Evolutionary conservation across 306 rosid species (phyloP), one percentile per base, ranked within the genome.

Genomic region (Oemleria cerasiformis): DNA sequence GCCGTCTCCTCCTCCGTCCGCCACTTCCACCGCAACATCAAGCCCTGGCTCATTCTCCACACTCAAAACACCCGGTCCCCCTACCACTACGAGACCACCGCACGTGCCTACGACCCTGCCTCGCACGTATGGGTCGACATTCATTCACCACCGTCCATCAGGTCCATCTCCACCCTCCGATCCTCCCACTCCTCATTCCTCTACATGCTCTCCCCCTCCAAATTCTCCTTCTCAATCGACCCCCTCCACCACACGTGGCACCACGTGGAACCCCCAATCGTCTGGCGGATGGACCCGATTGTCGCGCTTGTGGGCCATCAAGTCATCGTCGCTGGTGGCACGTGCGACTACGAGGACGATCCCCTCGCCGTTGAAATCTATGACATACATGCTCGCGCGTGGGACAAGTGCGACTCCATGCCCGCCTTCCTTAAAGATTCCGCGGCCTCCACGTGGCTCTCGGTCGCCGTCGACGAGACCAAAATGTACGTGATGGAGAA

Each of bases 91-190:
- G 47, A 68, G 56, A 69, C 65, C 6, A 55, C 77, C 61, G 19
- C 85, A 3, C 86, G 82, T 59, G 96, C 92, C 0, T 92, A 86
- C 68, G 98, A 92, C 66, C 90, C 97, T 4, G 90, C 87, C 40
- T 90, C 98, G 1, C 76, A 65, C 73, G 75, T 68, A 13, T 90
- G 98, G 98, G 0, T 92, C 17, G 41, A 76, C 56, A 75, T 85
- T 34, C 72, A 10, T 48, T 67, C 19, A 19, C 49, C 36, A 10
- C 80, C 85, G 16, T 64, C 82, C 50, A 57, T 75, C 71, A 34
- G 64, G 3, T 51, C 65, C 69, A 3, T 77, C 63, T 76, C 96
- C 7, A 19, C 80, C 57, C 73, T 92, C 72, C 85, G 85, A 20
- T 88, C 96, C 11, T 84, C 98, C 0, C 84, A 88, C 73, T 90